phyloP scores from a whole-genome alignment of 139 green algal species.

The Micromonas commoda region DNA sequence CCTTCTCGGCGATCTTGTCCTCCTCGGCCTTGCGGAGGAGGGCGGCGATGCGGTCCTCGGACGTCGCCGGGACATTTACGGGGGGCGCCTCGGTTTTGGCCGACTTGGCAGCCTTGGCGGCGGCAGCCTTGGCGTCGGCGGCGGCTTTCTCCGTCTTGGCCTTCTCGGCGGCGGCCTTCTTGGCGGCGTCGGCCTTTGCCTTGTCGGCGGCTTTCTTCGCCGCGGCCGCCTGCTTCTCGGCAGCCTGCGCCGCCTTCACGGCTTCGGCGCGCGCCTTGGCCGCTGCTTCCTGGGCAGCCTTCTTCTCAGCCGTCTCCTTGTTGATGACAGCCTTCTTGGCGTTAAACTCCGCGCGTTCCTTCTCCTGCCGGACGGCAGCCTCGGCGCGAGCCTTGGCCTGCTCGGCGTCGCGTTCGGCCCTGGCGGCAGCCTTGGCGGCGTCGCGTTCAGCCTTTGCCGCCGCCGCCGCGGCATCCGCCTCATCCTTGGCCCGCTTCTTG shows the following conservation, averaged over 20 bases:
- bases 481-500: too few species aligned
- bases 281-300: too few species aligned
- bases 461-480: too few species aligned
- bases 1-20: neutral
- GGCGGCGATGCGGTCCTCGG: neutral
- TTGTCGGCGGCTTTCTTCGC: neutral
- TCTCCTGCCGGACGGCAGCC: too few species aligned
- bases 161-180: neutral
- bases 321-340: too few species aligned
- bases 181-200: neutral
- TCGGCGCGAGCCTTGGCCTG: too few species aligned
- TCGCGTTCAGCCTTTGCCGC: too few species aligned
- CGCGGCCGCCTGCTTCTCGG: neutral
- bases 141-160: neutral
- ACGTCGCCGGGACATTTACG: neutral
- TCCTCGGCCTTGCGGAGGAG: neutral
- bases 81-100: too few species aligned
- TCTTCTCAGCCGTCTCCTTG: too few species aligned
- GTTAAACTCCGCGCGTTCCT: too few species aligned
- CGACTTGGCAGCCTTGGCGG: neutral
- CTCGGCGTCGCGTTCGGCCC: neutral
- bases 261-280: too few species aligned
- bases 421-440: too few species aligned
- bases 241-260: neutral
- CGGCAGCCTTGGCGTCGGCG: neutral